Percentiles rank a stretch among this genome's conserved stretches.
phyloP scores from a whole-genome alignment of 2,329 filamentous ascomycete species.

The Calonectria pauciramosa region DNA sequence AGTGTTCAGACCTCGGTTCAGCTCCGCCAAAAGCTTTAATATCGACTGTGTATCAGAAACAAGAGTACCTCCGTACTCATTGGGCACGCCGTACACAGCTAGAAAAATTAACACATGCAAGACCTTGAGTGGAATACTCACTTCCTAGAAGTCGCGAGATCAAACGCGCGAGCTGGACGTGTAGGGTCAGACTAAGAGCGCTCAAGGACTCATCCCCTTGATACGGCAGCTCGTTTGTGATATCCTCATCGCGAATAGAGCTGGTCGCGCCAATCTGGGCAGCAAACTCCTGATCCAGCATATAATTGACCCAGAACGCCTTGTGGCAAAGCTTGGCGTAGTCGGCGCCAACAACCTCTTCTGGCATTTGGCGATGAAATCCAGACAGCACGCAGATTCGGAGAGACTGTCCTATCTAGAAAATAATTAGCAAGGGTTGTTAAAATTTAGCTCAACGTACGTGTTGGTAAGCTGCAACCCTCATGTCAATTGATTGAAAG shows the following conservation, averaged over 20 bases:
- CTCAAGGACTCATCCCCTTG: slow-evolving; percentile 43
- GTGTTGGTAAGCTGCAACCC: slow-evolving; percentile 54
- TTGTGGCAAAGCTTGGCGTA: slow-evolving; percentile 46
- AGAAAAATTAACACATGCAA: not conserved
- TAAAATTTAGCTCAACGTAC: slow-evolving; percentile 36
- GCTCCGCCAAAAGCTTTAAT: slow-evolving; percentile 40
- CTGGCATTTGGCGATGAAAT: slow-evolving; percentile 44
- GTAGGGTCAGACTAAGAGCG: slow-evolving; percentile 41
- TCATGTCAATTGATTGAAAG: slow-evolving; percentile 57
- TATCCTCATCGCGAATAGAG: slow-evolving; percentile 47
- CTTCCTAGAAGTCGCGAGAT: slow-evolving; percentile 40
- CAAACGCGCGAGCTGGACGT: slow-evolving; percentile 43
- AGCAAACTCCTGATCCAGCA: slow-evolving; percentile 45
- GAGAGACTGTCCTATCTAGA: slow-evolving; percentile 49
- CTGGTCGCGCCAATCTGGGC: slow-evolving; percentile 45
- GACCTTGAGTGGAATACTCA: not conserved
- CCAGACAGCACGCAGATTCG: slow-evolving; percentile 50
- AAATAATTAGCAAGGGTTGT: too few species aligned
- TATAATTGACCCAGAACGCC: slow-evolving; percentile 49
- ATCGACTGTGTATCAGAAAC: slow-evolving; percentile 47
- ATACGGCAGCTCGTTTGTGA: slow-evolving; percentile 46
- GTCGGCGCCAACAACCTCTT: slow-evolving; percentile 34
- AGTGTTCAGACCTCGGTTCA: slow-evolving; percentile 41
- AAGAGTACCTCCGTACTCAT: slow-evolving; percentile 45
- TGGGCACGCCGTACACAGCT: slow-evolving; percentile 45